phyloP scores from a whole-genome alignment of 176 grass and related monocot genomes.

The Panicum miliaceum region DNA sequence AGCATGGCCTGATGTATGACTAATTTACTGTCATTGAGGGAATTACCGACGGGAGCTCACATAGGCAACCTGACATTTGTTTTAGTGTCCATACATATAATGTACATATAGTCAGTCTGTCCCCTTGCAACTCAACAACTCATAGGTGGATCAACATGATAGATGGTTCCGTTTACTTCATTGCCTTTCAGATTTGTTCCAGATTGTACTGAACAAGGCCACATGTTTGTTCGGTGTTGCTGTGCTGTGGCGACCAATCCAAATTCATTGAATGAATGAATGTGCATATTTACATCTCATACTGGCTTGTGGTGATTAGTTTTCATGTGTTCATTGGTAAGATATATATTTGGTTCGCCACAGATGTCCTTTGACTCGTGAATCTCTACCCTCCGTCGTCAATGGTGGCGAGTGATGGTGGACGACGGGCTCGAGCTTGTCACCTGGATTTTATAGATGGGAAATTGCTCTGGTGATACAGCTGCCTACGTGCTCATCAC shows the following conservation, averaged over 20 bases:
- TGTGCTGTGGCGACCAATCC: slow-evolving; percentile 28
- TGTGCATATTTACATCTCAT: slow-evolving; percentile 26
- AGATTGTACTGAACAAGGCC: slow-evolving; percentile 50
- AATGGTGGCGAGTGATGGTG: too few relatives aligned
- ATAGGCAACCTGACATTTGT: slow-evolving; percentile 46
- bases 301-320: background rate
- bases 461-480: too few relatives aligned
- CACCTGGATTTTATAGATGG: too few relatives aligned
- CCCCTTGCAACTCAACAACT: background rate
- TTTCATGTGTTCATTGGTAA: too few relatives aligned
- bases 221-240: slow-evolving; percentile 49
- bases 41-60: slow-evolving; percentile 37
- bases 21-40: background rate
- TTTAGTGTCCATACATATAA: slow-evolving; percentile 42
- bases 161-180: background rate
- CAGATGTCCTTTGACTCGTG: too few relatives aligned
- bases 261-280: slow-evolving; percentile 36
- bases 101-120: slow-evolving; percentile 39
- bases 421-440: too few relatives aligned
- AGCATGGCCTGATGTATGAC: background rate
- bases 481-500: too few relatives aligned
- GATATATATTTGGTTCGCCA: too few relatives aligned
- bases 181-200: background rate
- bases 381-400: too few relatives aligned
- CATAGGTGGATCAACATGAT: slow-evolving; percentile 36